phyloP scores from a whole-genome alignment of 345 rosid species.

The Salix dunnii region DNA sequence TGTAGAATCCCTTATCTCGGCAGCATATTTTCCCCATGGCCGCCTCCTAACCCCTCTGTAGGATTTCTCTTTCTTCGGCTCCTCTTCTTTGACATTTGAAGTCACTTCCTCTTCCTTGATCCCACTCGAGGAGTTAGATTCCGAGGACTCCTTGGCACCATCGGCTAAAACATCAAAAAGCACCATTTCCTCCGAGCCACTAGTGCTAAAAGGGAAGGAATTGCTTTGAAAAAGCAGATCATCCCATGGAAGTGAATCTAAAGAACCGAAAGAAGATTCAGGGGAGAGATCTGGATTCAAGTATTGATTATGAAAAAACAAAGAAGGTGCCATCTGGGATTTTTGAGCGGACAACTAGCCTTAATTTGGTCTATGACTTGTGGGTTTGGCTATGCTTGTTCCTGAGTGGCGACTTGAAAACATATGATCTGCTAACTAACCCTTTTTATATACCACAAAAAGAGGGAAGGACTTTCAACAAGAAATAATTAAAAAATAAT shows the following conservation, averaged over 20 bases:
- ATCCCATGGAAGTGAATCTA: conserved; percentile 34
- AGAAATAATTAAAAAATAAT: neutral
- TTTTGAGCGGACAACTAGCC: neutral
- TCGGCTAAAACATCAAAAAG: conserved; percentile 34
- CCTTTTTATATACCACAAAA: conserved; percentile 16
- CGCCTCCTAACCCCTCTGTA: conserved; percentile 46
- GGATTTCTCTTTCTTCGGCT: conserved; percentile 23
- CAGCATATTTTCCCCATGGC: conserved; percentile 55
- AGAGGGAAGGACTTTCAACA: neutral
- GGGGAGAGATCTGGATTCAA: conserved; percentile 29
- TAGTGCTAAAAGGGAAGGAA: conserved; percentile 32
- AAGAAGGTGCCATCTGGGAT: conserved; percentile 29
- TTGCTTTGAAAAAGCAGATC: conserved; percentile 28
- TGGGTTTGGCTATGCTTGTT: neutral
- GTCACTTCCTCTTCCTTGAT: conserved; percentile 33
- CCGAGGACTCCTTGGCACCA: conserved; percentile 33
- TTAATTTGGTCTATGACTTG: neutral
- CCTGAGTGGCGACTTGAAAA: neutral
- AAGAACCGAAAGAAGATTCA: conserved; percentile 36
- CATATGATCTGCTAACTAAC: neutral
- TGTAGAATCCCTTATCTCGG: conserved; percentile 46
- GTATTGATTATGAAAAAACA: conserved; percentile 11
- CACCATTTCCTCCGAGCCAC: conserved; percentile 44
- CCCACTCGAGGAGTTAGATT: conserved; percentile 26
- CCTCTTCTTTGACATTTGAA: conserved; percentile 8